Percentiles rank a stretch among this genome's conserved stretches.
phyloP scores from a whole-genome alignment of 345 rosid genomes.

The Populus alba region DNA sequence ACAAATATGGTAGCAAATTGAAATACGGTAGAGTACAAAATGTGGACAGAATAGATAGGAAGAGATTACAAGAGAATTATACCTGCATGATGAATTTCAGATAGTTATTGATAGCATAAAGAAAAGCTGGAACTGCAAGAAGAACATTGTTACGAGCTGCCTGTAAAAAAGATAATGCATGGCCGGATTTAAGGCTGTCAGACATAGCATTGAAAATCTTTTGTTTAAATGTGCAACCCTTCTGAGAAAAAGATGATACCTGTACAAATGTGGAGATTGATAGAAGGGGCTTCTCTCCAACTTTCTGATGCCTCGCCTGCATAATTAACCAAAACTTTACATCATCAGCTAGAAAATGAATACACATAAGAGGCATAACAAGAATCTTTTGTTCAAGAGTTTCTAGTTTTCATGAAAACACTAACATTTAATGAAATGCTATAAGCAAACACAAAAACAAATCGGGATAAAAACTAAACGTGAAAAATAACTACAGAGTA shows the following conservation, averaged over 20 bases:
- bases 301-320: constrained; percentile 85
- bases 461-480: no score
- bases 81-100: constrained; percentile 99
- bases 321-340: constrained; percentile 23
- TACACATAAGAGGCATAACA: not conserved
- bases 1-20: not conserved
- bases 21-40: not conserved
- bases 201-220: no score
- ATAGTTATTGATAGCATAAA: constrained; percentile 92
- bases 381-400: no score
- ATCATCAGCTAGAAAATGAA: not conserved
- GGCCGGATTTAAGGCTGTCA: constrained; percentile 1
- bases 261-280: constrained; percentile 74
- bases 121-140: constrained; percentile 90
- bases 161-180: constrained; percentile 37
- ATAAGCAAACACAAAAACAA: no score
- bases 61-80: not conserved
- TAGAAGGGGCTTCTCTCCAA: constrained; percentile 90
- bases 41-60: not conserved
- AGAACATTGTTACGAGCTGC: constrained; percentile 94
- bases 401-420: no score
- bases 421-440: no score
- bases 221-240: no score
- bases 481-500: no score
- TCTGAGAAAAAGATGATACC: constrained; percentile 33